These are phyloP conservation scores for Singerocomus rubriflavus DNA, from an alignment of 1,284 basidiomycete genomes.

Conservation along the genomic window DNA sequence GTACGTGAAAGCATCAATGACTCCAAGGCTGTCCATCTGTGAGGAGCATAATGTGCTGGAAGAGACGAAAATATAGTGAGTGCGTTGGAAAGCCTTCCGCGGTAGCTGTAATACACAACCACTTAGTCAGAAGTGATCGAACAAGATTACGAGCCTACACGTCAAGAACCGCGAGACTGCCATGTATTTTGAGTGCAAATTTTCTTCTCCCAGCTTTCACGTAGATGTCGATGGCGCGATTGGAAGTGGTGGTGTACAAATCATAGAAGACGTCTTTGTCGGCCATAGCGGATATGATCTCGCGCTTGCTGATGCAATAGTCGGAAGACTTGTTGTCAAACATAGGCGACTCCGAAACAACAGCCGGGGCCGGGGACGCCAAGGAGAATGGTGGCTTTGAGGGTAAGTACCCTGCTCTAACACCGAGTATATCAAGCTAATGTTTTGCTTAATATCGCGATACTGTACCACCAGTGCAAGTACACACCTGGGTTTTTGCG, in stretches of 20 bases:
- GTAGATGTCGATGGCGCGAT: conserved; percentile 81
- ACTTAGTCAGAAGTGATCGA: conserved; percentile 13
- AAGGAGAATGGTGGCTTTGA: conserved; percentile 67
- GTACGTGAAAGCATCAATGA: conserved; percentile 71
- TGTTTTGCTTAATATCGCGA: conserved; percentile 12
- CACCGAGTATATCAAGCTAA: conserved; percentile 82
- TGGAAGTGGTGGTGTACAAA: conserved; percentile 70
- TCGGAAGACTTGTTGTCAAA: conserved; percentile 30
- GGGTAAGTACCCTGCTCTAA: conserved; percentile 71
- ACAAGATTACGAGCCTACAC: conserved; percentile 50
- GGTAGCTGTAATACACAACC: conserved; percentile 48
- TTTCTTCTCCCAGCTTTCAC: conserved; percentile 77
- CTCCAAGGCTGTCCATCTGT: conserved; percentile 75
- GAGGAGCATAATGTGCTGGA: conserved; percentile 79
- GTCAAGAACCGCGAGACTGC: conserved; percentile 82
- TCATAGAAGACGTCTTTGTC: conserved; percentile 66
- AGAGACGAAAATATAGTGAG: conserved; percentile 71
- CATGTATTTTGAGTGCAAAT: conserved; percentile 81
- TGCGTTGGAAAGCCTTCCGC: conserved; percentile 58
- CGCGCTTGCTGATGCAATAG: conserved; percentile 54
- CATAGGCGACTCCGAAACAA: conserved; percentile 14
- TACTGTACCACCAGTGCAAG: neutral
- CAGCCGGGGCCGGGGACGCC: conserved; percentile 25
- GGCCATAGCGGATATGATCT: conserved; percentile 61
- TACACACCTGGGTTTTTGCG: conserved; percentile 71